Evolutionary conservation across 169 alveolate genomes (phyloP).

Genomic region (Perkinsus olseni): DNA sequence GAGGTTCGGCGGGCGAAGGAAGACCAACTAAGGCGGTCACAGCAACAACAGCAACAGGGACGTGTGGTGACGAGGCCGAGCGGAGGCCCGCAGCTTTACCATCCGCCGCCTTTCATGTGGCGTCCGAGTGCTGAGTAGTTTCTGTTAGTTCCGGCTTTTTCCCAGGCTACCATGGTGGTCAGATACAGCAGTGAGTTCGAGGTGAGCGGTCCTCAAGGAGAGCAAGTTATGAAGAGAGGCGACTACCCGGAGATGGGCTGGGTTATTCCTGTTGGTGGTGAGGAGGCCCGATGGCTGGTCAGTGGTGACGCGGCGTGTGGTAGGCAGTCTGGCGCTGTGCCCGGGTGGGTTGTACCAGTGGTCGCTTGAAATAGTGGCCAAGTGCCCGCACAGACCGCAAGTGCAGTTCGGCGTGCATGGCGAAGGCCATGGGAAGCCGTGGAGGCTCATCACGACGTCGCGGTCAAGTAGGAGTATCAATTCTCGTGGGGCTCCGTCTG

Average conservation of each 20-base stretch:
- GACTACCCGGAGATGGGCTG: slow-evolving; percentile 9
- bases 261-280: slow-evolving; percentile 12
- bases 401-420: slow-evolving; percentile 14
- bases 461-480: no score
- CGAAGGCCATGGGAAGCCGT: slow-evolving; percentile 5
- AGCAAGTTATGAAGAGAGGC: neutral
- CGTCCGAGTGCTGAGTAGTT: no score
- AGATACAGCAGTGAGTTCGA: no score
- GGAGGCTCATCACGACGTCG: slow-evolving; percentile 2
- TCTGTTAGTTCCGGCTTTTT: no score
- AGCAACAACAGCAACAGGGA: no score
- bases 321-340: neutral
- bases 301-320: neutral
- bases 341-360: neutral
- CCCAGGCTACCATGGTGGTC: no score
- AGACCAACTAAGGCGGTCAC: no score
- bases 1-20: no score
- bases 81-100: no score
- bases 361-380: neutral
- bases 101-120: no score
- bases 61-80: no score
- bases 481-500: no score
- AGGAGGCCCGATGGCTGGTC: neutral
- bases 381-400: slow-evolving; percentile 10
- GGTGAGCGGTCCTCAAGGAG: neutral